Percentiles rank a stretch among this genome's conserved stretches.
Conservation (phyloP, 306 rosid species). For the Cercis canadensis region DNA sequence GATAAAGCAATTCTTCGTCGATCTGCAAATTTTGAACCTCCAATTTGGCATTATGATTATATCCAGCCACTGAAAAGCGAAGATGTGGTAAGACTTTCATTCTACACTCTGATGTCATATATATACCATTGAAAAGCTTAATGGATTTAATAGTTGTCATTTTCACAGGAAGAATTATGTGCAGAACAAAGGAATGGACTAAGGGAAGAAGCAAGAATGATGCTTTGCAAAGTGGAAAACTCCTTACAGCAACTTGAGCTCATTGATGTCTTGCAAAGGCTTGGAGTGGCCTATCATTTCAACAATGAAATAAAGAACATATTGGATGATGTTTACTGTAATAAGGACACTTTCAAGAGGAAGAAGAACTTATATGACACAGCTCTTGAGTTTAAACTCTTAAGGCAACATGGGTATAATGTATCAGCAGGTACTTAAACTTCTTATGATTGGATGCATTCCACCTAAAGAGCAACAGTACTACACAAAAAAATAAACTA, state of each 20-base stretch:
- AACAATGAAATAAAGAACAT: slow-evolving; percentile 11
- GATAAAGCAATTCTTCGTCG: no score
- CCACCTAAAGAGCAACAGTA: no score
- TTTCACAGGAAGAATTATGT: slow-evolving; percentile 34
- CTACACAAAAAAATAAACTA: no score
- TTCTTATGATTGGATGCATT: no score
- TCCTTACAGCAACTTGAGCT: slow-evolving; percentile 24
- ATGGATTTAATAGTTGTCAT: not conserved
- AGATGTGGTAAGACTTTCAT: not conserved
- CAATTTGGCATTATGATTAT: not conserved
- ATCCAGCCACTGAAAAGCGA: not conserved
- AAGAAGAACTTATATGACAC: slow-evolving; percentile 8
- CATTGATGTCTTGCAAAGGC: slow-evolving; percentile 34
- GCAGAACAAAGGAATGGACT: not conserved
- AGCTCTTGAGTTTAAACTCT: slow-evolving; percentile 39
- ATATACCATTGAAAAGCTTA: not conserved
- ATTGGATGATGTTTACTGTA: not conserved
- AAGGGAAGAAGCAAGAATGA: slow-evolving; percentile 16
- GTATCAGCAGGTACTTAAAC: slow-evolving; percentile 41
- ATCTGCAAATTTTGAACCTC: no score
- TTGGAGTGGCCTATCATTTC: slow-evolving; percentile 45
- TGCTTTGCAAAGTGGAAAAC: slow-evolving; percentile 2
- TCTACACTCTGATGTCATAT: no score
- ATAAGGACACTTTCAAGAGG: not conserved
- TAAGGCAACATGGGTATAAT: slow-evolving; percentile 33